Base-by-base conservation (phyloP, 2,329 filamentous ascomycete genomes). In the Blumeria hordei region DNA sequence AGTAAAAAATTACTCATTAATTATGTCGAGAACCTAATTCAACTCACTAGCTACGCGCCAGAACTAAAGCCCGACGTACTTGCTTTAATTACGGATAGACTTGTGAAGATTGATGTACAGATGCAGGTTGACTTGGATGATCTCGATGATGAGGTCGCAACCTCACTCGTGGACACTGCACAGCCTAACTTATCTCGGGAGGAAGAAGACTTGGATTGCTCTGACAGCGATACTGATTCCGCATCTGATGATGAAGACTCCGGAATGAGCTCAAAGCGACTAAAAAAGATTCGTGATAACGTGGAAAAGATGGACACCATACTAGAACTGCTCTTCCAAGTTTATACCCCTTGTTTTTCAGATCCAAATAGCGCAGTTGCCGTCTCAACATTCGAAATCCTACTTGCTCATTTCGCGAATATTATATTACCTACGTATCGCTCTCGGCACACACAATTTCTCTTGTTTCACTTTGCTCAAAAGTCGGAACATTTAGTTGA, bases 401-500 rank as follows among this genome's bases (percentile, higher is more conserved):
- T 98, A 41, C 74, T 96, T 33, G 77, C 81, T 52, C 88, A 94
- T 65, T 98, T 98, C 64, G 78, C 82, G 58, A 84, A 78, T 64
- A 86, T 88, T 63, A 87, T 98, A 57, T 75, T 98, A 34, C 88
- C 88, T 3, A 93, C 88, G 12, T 88, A 92, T 66, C 85, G 87
- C 61, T 94, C 88, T 28, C 81, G 92, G 36, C 90, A 96, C 66
- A 88, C 88, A 0, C 92, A 98, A 64, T 98, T 96, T 62, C 77
- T 98, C 51, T 75, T 96, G 53, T 98, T 98, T 69, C 90, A 95
- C 68, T 95, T 94, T 65, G 85, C 85, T 14, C 90, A 98, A 67
- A 77, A 77, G 56, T 85, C 86, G 8, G 80, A 84, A 34, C 74
- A 77, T 47, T 77, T 94, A 51, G 82, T 86, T 56, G 85, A 92